Conservation (phyloP, 257 asterid genomes). For the Avicennia marina region DNA sequence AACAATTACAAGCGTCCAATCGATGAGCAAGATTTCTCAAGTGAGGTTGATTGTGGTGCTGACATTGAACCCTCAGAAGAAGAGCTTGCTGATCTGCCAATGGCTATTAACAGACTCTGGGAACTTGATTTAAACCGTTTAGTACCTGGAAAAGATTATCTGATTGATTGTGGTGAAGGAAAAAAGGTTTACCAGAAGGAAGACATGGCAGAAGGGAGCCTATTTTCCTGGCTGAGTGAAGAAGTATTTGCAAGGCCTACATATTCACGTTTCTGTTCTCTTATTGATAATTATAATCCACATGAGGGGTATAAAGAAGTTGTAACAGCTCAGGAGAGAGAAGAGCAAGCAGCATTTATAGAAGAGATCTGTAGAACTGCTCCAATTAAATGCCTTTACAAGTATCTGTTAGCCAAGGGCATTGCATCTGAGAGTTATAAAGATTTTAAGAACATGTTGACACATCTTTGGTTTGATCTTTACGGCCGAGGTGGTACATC, state of each 20-base stretch:
- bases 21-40: slow-evolving; percentile 63
- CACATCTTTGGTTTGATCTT: slow-evolving; percentile 79
- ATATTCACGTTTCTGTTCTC: slow-evolving; percentile 79
- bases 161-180: slow-evolving; percentile 86
- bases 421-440: slow-evolving; percentile 37
- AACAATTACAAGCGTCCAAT: slow-evolving; percentile 57
- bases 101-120: slow-evolving; percentile 79
- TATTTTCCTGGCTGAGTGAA: slow-evolving; percentile 71
- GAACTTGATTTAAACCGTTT: slow-evolving; percentile 77
- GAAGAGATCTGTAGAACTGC: slow-evolving; percentile 96
- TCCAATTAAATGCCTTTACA: slow-evolving; percentile 77
- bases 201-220: slow-evolving; percentile 73
- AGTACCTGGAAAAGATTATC: slow-evolving; percentile 73
- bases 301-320: slow-evolving; percentile 77
- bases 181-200: slow-evolving; percentile 72
- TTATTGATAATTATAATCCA: slow-evolving; percentile 90
- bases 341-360: slow-evolving; percentile 77
- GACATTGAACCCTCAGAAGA: slow-evolving; percentile 53
- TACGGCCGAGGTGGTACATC: slow-evolving; percentile 86
- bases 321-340: slow-evolving; percentile 72
- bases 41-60: slow-evolving; percentile 37
- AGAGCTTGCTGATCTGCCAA: slow-evolving; percentile 61
- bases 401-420: slow-evolving; percentile 61
- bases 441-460: slow-evolving; percentile 67
- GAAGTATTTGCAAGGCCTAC: slow-evolving; percentile 66